These are phyloP conservation scores for Nemania sp. DNA, from an alignment of 2,329 filamentous ascomycete genomes.

Conservation along the genomic window DNA sequence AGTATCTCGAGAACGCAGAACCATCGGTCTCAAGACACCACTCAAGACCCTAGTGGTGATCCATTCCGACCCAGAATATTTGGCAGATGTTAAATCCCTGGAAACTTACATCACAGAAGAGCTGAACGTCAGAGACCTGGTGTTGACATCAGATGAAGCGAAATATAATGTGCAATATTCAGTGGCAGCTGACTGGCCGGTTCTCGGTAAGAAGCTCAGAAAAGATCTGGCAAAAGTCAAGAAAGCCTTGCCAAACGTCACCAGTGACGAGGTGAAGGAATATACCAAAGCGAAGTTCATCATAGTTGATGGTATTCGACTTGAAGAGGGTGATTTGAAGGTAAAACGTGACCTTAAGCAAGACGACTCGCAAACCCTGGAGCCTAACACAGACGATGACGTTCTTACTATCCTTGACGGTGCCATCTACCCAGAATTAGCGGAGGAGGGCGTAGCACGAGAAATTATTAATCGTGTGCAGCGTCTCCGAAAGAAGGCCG, in stretches of 20 bases:
- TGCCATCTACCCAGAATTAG: slow-evolving; percentile 84
- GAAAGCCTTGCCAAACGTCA: slow-evolving; percentile 84
- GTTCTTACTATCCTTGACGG: slow-evolving; percentile 92
- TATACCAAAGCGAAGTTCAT: slow-evolving; percentile 82
- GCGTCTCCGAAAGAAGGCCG: slow-evolving; percentile 91
- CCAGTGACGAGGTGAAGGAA: slow-evolving; percentile 81
- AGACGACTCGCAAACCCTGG: slow-evolving; percentile 78
- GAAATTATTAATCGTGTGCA: slow-evolving; percentile 96
- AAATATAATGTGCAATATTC: slow-evolving; percentile 94
- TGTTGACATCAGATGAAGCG: slow-evolving; percentile 87
- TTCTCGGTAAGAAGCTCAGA: slow-evolving; percentile 95
- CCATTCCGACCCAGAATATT: slow-evolving; percentile 82
- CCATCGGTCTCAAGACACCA: slow-evolving; percentile 89
- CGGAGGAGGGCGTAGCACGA: slow-evolving; percentile 87
- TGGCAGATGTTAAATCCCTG: slow-evolving; percentile 87
- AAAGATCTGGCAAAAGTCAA: slow-evolving; percentile 93
- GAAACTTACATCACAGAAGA: slow-evolving; percentile 92
- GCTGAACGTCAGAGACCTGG: slow-evolving; percentile 86
- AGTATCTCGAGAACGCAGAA: slow-evolving; percentile 85
- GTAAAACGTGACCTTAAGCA: slow-evolving; percentile 84
- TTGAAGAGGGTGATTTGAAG: slow-evolving; percentile 84
- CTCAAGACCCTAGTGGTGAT: slow-evolving; percentile 91
- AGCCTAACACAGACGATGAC: slow-evolving; percentile 89
- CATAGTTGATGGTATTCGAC: slow-evolving; percentile 84
- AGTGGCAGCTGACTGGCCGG: slow-evolving; percentile 91